These are phyloP conservation scores for Fusarium sp. DNA, from an alignment of 2,329 filamentous ascomycete species.

Conservation along the genomic window DNA sequence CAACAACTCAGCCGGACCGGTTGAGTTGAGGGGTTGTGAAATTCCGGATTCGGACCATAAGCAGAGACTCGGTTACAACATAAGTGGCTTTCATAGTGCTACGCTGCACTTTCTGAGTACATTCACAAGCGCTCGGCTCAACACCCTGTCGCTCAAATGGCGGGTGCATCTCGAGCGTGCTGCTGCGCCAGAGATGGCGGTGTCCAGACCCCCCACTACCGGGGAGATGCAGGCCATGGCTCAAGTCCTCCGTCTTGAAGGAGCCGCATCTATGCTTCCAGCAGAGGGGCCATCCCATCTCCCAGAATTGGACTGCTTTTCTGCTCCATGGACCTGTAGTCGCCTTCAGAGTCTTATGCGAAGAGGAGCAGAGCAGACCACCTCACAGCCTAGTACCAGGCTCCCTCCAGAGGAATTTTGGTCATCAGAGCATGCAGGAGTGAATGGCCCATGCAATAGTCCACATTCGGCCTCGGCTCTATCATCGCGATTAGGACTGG, in stretches of 20 bases:
- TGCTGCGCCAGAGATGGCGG: not conserved
- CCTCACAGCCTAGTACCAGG: not conserved
- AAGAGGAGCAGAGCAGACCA: not conserved
- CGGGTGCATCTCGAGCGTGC: not conserved
- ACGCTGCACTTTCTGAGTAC: too few relatives aligned
- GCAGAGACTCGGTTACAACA: not conserved
- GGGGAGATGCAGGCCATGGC: not conserved
- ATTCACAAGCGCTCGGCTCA: not conserved
- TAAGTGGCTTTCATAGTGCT: not conserved
- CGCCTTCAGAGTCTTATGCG: not conserved
- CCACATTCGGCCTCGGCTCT: not conserved
- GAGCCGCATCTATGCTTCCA: not conserved
- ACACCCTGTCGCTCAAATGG: not conserved
- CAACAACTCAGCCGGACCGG: not conserved
- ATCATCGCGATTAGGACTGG: accelerated
- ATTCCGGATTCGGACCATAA: not conserved
- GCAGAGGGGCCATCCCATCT: not conserved
- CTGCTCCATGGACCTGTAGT: not conserved
- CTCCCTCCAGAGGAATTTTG: not conserved
- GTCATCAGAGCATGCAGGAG: not conserved
- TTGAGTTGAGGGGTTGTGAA: not conserved
- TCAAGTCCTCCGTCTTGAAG: not conserved
- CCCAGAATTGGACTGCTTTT: not conserved
- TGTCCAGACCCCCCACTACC: not conserved
- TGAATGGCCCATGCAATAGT: not conserved